Conservation (phyloP, 1,284 basidiomycete species). For the Calocybe gambosa region DNA sequence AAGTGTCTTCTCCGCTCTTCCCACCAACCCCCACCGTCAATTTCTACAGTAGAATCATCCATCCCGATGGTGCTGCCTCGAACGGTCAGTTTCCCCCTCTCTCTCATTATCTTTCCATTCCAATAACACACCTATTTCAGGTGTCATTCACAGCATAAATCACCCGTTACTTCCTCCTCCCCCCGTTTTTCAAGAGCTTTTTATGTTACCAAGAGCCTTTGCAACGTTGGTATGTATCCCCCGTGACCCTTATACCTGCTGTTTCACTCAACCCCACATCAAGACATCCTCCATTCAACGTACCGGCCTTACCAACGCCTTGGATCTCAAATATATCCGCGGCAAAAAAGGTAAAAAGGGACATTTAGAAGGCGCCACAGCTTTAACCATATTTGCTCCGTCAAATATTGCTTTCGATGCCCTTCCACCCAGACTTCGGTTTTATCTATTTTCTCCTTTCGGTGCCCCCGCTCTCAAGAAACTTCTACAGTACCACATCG, state of each 20-base stretch:
- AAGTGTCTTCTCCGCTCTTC: conserved; percentile 36
- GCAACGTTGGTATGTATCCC: conserved; percentile 41
- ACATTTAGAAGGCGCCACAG: conserved; percentile 40
- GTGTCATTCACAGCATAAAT: conserved; percentile 54
- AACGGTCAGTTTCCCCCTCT: conserved; percentile 41
- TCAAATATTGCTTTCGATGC: conserved; percentile 56
- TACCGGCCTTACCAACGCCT: conserved; percentile 38
- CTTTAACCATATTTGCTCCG: conserved; percentile 62
- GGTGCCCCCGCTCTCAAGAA: conserved; percentile 54
- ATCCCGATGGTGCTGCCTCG: conserved; percentile 40
- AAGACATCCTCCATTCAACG: conserved; percentile 59
- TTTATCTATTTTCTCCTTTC: conserved; percentile 66
- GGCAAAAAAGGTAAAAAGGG: conserved; percentile 29
- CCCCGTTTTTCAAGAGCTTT: conserved; percentile 54
- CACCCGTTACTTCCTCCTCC: conserved; percentile 59
- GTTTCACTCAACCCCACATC: not conserved
- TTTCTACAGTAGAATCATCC: conserved; percentile 45
- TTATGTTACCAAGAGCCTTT: conserved; percentile 47
- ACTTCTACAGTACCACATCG: conserved; percentile 61
- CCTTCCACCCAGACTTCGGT: conserved; percentile 49
- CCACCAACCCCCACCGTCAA: conserved; percentile 40
- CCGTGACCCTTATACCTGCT: not conserved
- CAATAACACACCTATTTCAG: conserved; percentile 20
- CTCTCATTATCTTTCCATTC: not conserved
- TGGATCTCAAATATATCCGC: conserved; percentile 40